Evolutionary conservation across 345 rosid species (phyloP), one percentile per base, ranked within the genome.

Genomic region (Microcos paniculata): DNA sequence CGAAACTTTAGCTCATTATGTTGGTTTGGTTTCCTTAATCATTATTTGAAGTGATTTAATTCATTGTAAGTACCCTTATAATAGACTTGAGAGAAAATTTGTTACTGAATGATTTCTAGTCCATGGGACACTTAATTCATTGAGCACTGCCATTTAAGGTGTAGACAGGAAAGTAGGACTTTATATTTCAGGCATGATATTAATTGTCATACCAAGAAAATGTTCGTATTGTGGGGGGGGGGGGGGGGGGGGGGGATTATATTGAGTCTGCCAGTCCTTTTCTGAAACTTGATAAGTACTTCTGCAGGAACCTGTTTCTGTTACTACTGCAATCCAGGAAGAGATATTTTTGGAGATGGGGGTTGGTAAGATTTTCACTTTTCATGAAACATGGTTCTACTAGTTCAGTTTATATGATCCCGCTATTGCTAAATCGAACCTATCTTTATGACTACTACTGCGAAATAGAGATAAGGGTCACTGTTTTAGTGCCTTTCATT

Each of bases 261-360:
- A 53, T 40, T 23, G 51, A 43, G 51, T 26, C 3, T 24, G 8
- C 11, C 42, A 30, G 33, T 12, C 9, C 13, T 62, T 67, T 28
- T 63, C 53, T 79, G 68, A 68, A 56, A 57, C 23, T n/a, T 48
- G 38, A n/a, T n/a, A 33, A 62, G n/a, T 40, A 46, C 14, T 43
- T 57, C 23, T 76, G 83, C 80, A 92, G 97, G 97, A 94, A 87
- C 91, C 97, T 70, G 96, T 91, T 73, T 93, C 90, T 19, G 88
- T 90, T 24, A 92, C 98, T 62, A 90, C 92, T 14, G 88, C 87
- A 30, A 85, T 92, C 31, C 94, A 91, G 82, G 89, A 94, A 70
- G 91, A 81, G 72, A 87, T 92, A 48, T 87, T 91, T 78, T 84
- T 84, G 88, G 93, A 92, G 87, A 92, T 90, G 93, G 91, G 91